phyloP scores from a whole-genome alignment of 345 rosid genomes.

The Eucalyptus sideroxylon region DNA sequence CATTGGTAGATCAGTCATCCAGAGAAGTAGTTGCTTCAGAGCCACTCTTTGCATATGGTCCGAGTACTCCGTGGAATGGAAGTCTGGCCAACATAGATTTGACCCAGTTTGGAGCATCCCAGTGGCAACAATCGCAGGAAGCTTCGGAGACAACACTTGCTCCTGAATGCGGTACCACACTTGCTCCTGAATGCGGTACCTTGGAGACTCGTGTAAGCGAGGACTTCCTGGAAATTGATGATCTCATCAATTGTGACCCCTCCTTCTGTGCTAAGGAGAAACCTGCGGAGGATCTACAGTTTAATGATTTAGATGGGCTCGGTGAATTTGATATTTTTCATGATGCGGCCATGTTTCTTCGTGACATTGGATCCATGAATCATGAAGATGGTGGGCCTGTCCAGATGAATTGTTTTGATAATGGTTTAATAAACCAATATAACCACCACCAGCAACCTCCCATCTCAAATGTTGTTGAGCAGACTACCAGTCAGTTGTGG shows the following conservation, averaged over 20 bases:
- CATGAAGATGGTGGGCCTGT: constrained; percentile 5
- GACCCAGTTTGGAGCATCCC: constrained; percentile 14
- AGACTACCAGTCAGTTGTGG: constrained; percentile 19
- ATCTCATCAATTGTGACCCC: constrained; percentile 40
- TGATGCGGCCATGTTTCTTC: constrained; percentile 38
- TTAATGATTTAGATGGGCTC: constrained; percentile 25
- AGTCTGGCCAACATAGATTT: constrained; percentile 9
- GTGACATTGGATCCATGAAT: constrained; percentile 19
- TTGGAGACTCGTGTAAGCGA: background rate
- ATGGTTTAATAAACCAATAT: constrained; percentile 11
- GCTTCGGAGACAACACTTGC: constrained; percentile 24
- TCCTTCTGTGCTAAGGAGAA: background rate
- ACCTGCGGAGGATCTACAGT: constrained; percentile 7
- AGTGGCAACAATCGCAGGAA: constrained; percentile 14
- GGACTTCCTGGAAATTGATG: constrained; percentile 77
- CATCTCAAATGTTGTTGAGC: constrained; percentile 1
- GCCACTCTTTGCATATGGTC: background rate
- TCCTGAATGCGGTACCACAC: constrained; percentile 2
- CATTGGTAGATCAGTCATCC: constrained; percentile 13
- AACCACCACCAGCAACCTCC: constrained; percentile 10
- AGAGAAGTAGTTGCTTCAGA: constrained; percentile 12
- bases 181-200: constrained; percentile 2
- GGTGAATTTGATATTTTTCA: constrained; percentile 31
- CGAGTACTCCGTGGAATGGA: background rate
- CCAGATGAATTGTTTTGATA: background rate